These are phyloP conservation scores for Aspergillus neoniger DNA, from an alignment of 2,329 filamentous ascomycete genomes.

Conservation along the genomic window DNA sequence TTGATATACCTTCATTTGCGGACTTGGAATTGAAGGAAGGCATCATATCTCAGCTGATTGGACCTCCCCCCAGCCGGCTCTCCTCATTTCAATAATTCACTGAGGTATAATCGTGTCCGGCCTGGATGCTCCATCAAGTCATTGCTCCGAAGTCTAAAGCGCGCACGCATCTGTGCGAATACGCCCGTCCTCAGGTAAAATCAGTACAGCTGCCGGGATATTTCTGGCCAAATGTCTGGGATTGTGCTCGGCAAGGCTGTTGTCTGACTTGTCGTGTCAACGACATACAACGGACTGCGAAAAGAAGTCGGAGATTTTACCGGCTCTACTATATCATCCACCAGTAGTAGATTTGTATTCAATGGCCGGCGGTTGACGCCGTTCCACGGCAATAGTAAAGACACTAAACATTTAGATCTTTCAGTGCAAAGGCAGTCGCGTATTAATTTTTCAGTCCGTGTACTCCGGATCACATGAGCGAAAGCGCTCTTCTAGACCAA, in stretches of 20 bases:
- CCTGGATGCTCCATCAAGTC: too few species aligned
- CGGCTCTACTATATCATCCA: constrained; percentile 22
- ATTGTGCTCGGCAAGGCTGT: neutral
- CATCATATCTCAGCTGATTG: too few species aligned
- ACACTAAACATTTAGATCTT: constrained; percentile 5
- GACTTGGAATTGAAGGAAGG: too few species aligned
- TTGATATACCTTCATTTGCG: too few species aligned
- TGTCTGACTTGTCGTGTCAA: neutral
- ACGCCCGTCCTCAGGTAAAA: constrained; percentile 14
- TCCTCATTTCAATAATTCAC: too few species aligned
- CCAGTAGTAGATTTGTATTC: constrained; percentile 13
- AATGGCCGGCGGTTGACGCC: constrained; percentile 16
- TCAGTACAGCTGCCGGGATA: constrained; percentile 17
- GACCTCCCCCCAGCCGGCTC: too few species aligned
- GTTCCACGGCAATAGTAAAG: constrained; percentile 17
- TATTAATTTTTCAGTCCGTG: too few species aligned
- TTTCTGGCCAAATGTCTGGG: constrained; percentile 20
- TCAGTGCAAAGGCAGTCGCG: too few species aligned
- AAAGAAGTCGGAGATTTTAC: neutral
- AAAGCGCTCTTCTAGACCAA: too few species aligned
- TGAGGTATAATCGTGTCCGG: too few species aligned
- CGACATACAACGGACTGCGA: neutral
- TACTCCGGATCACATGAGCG: too few species aligned
- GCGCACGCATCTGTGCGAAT: constrained; percentile 18
- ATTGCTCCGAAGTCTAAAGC: too few species aligned